Evolutionary conservation across 257 asterid genomes (phyloP).

Genomic region (Ehretia macrophylla): DNA sequence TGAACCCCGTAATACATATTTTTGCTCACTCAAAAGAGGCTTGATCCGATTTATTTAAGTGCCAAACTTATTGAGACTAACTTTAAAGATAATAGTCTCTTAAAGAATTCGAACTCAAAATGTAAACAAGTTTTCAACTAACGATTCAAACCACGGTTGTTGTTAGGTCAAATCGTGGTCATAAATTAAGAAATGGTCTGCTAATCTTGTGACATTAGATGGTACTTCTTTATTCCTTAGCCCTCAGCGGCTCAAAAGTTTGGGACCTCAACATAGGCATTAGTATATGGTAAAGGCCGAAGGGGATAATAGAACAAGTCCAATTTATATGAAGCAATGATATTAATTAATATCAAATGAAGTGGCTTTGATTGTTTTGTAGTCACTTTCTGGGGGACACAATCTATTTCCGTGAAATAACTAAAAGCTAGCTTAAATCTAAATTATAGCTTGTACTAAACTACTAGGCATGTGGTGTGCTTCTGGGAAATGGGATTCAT

Average conservation of each 20-base stretch:
- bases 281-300: no score
- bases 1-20: no score
- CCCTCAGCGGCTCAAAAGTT: slow-evolving; percentile 4
- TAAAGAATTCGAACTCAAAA: no score
- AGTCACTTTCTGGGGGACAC: slow-evolving; percentile 31
- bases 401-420: slow-evolving; percentile 17
- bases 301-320: no score
- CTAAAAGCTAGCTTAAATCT: slow-evolving; percentile 10
- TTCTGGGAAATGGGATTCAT: slow-evolving; percentile 7
- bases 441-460: neutral
- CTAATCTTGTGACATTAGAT: neutral
- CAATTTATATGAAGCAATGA: slow-evolving; percentile 10
- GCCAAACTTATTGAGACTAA: no score
- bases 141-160: no score
- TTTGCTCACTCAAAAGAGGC: no score
- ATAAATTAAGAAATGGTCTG: slow-evolving; percentile 4
- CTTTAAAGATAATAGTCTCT: no score
- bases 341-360: slow-evolving; percentile 28
- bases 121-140: no score
- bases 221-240: neutral
- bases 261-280: neutral
- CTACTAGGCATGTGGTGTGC: slow-evolving; percentile 32
- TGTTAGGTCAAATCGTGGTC: slow-evolving; percentile 2
- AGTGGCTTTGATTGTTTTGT: slow-evolving; percentile 36
- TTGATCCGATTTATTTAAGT: no score